Evolutionary conservation across 306 rosid genomes (phyloP).

Genomic region (Boehmeria nivea): DNA sequence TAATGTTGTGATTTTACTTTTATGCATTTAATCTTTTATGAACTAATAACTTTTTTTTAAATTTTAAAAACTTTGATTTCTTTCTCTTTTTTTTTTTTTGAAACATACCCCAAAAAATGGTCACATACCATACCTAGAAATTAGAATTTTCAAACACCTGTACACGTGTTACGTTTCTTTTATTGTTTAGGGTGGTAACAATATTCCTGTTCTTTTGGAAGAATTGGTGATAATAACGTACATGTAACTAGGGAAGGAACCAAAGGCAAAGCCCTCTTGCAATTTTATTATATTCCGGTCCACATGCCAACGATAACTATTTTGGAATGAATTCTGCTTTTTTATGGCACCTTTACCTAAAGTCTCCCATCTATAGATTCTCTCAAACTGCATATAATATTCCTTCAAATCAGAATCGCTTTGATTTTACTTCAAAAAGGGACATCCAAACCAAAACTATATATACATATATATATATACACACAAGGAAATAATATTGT

Average conservation of each 20-base stretch:
- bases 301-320: slow-evolving; percentile 53
- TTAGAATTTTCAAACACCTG: too few relatives aligned
- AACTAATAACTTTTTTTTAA: too few relatives aligned
- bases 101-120: too few relatives aligned
- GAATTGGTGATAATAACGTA: background rate
- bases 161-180: too few relatives aligned
- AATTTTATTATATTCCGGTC: slow-evolving; percentile 43
- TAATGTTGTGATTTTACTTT: too few relatives aligned
- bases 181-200: too few relatives aligned
- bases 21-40: too few relatives aligned
- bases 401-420: slow-evolving; percentile 56
- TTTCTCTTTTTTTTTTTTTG: too few relatives aligned
- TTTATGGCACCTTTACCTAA: slow-evolving; percentile 34
- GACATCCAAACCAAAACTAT: slow-evolving; percentile 20
- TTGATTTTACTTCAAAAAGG: slow-evolving; percentile 35
- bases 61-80: too few relatives aligned
- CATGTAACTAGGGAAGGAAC: background rate
- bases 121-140: too few relatives aligned
- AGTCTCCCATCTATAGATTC: slow-evolving; percentile 52
- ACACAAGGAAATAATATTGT: too few relatives aligned
- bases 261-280: slow-evolving; percentile 26
- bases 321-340: slow-evolving; percentile 49
- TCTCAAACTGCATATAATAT: slow-evolving; percentile 50
- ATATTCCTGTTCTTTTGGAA: too few relatives aligned
- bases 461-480: background rate